Percentiles rank a stretch among this genome's conserved stretches.
These are phyloP conservation scores for Sarcodon aspratus DNA, from an alignment of 768 basidiomycete genomes.

Conservation along the genomic window DNA sequence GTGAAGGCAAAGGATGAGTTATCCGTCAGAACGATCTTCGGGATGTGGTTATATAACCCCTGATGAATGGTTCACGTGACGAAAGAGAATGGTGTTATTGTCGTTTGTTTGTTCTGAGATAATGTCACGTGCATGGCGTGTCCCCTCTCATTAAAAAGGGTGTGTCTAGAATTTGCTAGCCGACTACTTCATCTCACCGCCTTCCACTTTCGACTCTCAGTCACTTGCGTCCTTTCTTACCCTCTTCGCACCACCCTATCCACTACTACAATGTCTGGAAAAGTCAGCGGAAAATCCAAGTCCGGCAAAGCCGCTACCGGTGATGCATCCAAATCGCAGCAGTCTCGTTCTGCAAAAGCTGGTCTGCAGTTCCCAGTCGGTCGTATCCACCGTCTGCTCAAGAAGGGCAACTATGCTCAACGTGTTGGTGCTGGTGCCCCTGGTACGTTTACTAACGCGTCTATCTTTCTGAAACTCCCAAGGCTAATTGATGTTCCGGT, in stretches of 20 bases:
- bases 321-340: slow-evolving; percentile 35
- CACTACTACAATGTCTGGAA: slow-evolving; percentile 26
- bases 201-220: slow-evolving; percentile 4
- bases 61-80: not conserved
- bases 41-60: not conserved
- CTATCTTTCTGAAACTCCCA: not conserved
- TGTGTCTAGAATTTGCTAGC: not conserved
- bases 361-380: slow-evolving; percentile 87
- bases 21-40: not conserved
- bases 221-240: slow-evolving; percentile 2
- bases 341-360: slow-evolving; percentile 61
- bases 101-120: not conserved
- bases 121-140: not conserved
- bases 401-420: slow-evolving; percentile 78
- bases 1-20: not conserved
- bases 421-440: slow-evolving; percentile 86
- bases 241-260: not conserved
- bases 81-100: not conserved
- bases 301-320: slow-evolving; percentile 50
- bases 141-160: not conserved
- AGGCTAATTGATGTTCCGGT: not conserved
- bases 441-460: slow-evolving; percentile 29
- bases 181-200: slow-evolving; percentile 3
- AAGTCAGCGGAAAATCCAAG: slow-evolving; percentile 48
- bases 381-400: slow-evolving; percentile 84